Evolutionary conservation across 1,139 yeast genomes (phyloP), one percentile per base, ranked within the genome.

Genomic region (Zygoascus sp.): DNA sequence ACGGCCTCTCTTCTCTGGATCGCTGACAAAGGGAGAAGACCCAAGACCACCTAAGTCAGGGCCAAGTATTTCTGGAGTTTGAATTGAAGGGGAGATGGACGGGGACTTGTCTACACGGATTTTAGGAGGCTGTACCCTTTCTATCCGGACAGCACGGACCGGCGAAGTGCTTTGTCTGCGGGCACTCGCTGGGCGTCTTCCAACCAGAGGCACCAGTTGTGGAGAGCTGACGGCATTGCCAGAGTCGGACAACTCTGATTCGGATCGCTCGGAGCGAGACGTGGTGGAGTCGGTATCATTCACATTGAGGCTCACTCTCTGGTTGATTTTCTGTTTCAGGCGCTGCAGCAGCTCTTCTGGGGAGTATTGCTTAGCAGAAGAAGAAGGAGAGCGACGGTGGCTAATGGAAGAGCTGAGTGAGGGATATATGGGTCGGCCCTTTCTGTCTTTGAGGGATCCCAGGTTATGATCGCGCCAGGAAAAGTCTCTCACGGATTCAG

Each of bases 391-490:
- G 11, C 19, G 41, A 7, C n/a, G 32, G 6, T 25, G 19, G 15
- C 21, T n/a, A 11, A 32, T 11, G n/a, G 32, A 13, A 22, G 21
- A 6, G 32, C 32, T 34, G 8, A 42, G n/a, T 11, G 23, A 19
- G 5, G 81, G 81, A 55, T 76, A 81, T 84, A 90, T 80, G 6
- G 73, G 60, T 25, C 74, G 70, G 0, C 89, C 89, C 6, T 70
- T 64, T 0, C 82, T 68, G 46, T 73, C 72, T 35, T 66, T 65
- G 44, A 86, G 64, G 54, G 81, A 82, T 55, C 74, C 68, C 80
- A 86, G 80, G 58, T 83, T 83, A n/a, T 69, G 64, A 7, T 74
- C 67, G 55, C 90, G 71, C 92, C 95, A 86, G 0, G 75, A 67
- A 20, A 73, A 53, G 60, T 87, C 95, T 44, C 77, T 73, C 7